A percentile compares a stretch with the other conserved stretches of the same genome.
phyloP scores from a whole-genome alignment of 257 asterid genomes.

The Plantago major region DNA sequence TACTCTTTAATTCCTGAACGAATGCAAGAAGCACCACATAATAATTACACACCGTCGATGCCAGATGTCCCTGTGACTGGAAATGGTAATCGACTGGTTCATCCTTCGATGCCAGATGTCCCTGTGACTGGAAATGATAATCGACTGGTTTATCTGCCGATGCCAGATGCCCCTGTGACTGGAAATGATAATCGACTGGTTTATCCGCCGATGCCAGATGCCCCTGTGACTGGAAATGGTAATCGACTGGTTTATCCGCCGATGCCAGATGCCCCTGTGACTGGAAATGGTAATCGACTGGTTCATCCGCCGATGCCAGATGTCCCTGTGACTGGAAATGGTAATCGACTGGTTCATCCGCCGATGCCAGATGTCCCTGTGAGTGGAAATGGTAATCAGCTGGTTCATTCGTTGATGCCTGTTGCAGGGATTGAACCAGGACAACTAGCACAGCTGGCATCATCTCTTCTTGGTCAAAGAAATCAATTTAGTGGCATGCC shows the following conservation, averaged over 20 bases:
- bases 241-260: neutral
- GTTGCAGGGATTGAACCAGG: constrained; percentile 44
- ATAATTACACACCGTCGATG: constrained; percentile 26
- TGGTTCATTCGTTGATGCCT: constrained; percentile 32
- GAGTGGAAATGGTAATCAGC: constrained; percentile 20
- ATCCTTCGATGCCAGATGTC: neutral
- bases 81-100: too few species aligned
- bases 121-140: too few species aligned
- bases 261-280: too few species aligned
- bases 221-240: constrained; percentile 31
- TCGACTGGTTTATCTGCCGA: neutral
- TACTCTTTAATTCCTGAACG: constrained; percentile 28
- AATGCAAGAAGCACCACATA: constrained; percentile 32
- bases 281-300: too few species aligned
- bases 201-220: neutral
- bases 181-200: constrained; percentile 26
- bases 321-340: constrained; percentile 8
- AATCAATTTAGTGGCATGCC: constrained; percentile 37
- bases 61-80: neutral
- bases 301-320: constrained; percentile 19
- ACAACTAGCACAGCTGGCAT: constrained; percentile 67
- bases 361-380: constrained; percentile 27
- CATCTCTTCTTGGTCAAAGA: constrained; percentile 72
- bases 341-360: neutral
- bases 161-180: constrained; percentile 19